Conservation (phyloP, 345 rosid genomes). For the Turnera subulata region DNA sequence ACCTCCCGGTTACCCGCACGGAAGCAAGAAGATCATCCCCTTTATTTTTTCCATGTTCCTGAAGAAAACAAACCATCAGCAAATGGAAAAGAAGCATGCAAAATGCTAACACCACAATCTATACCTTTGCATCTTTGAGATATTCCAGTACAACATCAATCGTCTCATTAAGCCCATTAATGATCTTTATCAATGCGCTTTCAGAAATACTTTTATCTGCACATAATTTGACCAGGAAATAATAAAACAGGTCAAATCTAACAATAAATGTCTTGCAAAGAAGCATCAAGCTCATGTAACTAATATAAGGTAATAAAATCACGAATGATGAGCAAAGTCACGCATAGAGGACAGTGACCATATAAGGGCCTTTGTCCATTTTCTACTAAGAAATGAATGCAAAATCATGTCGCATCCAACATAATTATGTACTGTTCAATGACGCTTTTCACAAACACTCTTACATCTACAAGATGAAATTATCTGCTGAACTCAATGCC, state of each 20-base stretch:
- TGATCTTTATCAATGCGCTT: slow-evolving; percentile 44
- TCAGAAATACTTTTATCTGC: slow-evolving; percentile 50
- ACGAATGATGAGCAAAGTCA: too few species aligned
- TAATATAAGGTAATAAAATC: too few species aligned
- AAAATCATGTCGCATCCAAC: too few species aligned
- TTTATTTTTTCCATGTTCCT: slow-evolving; percentile 75
- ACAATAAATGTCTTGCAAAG: background rate
- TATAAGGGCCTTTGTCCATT: too few species aligned
- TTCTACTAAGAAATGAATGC: too few species aligned
- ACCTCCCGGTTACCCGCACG: slow-evolving; percentile 85
- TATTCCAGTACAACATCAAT: slow-evolving; percentile 62
- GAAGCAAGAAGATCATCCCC: slow-evolving; percentile 95
- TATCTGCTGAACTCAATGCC: too few species aligned
- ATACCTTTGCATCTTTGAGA: slow-evolving; percentile 83
- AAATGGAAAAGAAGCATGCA: slow-evolving; percentile 16
- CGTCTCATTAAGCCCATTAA: slow-evolving; percentile 68
- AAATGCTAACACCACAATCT: slow-evolving; percentile 1
- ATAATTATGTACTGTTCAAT: too few species aligned
- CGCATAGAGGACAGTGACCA: too few species aligned
- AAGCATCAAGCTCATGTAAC: background rate
- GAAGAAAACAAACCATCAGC: slow-evolving; percentile 21
- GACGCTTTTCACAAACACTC: too few species aligned
- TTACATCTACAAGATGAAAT: too few species aligned
- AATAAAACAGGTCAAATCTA: slow-evolving; percentile 1
- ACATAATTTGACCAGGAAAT: slow-evolving; percentile 6